A percentile compares a stretch with the other conserved stretches of the same genome.
Evolutionary conservation across 345 rosid genomes (phyloP).

Genomic region (Microcos paniculata): DNA sequence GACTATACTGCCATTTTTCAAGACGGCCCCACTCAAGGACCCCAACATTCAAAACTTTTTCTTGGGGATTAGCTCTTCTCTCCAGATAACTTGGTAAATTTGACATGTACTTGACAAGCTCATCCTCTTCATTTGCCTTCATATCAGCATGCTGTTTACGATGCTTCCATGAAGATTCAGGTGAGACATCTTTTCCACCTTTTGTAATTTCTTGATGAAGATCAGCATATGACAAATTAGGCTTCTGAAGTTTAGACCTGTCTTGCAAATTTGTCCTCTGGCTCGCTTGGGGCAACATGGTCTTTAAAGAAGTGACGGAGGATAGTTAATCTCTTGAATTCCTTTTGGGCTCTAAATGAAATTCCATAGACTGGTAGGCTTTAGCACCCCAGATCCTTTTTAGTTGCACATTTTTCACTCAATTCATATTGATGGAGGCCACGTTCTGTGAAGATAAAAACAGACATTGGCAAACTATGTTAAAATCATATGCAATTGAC

Average conservation of each 20-base stretch:
- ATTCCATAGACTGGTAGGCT: slow-evolving; percentile 40
- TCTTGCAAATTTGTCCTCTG: slow-evolving; percentile 34
- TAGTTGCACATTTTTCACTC: slow-evolving; percentile 14
- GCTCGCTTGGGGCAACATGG: slow-evolving; percentile 24
- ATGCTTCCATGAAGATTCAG: slow-evolving; percentile 31
- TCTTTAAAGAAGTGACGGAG: slow-evolving; percentile 31
- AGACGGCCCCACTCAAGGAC: slow-evolving; percentile 92
- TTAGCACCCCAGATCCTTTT: slow-evolving; percentile 9
- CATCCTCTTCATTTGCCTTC: slow-evolving; percentile 44
- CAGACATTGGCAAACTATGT: background rate
- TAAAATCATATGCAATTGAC: background rate
- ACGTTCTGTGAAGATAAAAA: slow-evolving; percentile 15
- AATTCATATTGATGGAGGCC: slow-evolving; percentile 4
- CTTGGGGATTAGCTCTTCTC: slow-evolving; percentile 52
- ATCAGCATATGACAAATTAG: slow-evolving; percentile 45
- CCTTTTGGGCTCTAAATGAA: slow-evolving; percentile 31
- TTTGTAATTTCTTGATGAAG: slow-evolving; percentile 44
- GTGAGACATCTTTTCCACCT: slow-evolving; percentile 37
- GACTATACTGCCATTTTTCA: slow-evolving; percentile 76
- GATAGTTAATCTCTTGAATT: slow-evolving; percentile 32
- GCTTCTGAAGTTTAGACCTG: slow-evolving; percentile 41
- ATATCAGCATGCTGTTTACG: slow-evolving; percentile 28
- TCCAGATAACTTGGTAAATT: slow-evolving; percentile 79
- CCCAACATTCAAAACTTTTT: slow-evolving; percentile 73
- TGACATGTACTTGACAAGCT: slow-evolving; percentile 91